Conservation (phyloP, 768 basidiomycete genomes). For the Dendrothele bispora region DNA sequence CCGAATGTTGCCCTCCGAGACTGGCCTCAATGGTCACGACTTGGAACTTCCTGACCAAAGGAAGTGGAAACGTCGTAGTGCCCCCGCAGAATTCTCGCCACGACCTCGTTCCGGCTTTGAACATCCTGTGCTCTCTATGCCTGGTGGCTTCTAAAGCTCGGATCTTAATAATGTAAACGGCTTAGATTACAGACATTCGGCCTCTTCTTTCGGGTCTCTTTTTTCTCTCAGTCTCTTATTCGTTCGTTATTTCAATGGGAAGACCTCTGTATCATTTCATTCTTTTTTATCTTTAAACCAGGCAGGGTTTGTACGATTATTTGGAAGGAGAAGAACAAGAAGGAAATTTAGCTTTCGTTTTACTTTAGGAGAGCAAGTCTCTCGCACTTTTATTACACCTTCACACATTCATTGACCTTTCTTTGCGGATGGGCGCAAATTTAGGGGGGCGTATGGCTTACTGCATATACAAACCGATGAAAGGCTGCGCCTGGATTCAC, state of each 20-base stretch:
- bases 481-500: too few relatives aligned
- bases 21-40: conserved; percentile 17
- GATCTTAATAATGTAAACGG: too few relatives aligned
- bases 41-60: conserved; percentile 19
- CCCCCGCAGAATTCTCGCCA: conserved; percentile 59
- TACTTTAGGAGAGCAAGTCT: neutral
- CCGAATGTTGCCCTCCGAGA: conserved; percentile 46
- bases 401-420: neutral
- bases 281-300: too few relatives aligned
- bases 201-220: conserved; percentile 40
- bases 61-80: conserved; percentile 56
- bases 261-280: too few relatives aligned
- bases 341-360: neutral
- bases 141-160: conserved; percentile 58
- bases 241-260: conserved; percentile 10
- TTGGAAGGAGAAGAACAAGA: neutral
- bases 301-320: too few relatives aligned
- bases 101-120: conserved; percentile 54
- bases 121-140: conserved; percentile 56
- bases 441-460: neutral
- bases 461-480: neutral
- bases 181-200: conserved; percentile 39
- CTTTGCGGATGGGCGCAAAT: neutral
- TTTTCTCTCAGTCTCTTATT: conserved; percentile 11
- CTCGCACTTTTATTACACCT: too few relatives aligned